A percentile compares a stretch with the other conserved stretches of the same genome.
phyloP scores from a whole-genome alignment of 164 flowering plant species.

The Cinnamomum chago region DNA sequence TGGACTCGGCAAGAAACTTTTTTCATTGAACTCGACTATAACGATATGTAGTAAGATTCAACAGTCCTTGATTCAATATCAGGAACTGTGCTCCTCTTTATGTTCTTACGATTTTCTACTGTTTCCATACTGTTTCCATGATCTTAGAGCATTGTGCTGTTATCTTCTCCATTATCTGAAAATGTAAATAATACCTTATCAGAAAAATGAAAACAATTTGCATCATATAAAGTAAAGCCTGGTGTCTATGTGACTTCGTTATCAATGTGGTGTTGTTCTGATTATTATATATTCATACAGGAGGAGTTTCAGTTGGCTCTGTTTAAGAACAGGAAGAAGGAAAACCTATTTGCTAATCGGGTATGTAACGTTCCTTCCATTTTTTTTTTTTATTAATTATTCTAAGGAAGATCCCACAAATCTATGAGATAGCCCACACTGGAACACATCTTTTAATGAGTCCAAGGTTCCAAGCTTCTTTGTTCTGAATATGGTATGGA shows the following conservation, averaged over 20 bases:
- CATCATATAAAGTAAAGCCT: not conserved
- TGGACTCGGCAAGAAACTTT: too few relatives aligned
- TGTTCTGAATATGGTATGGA: too few relatives aligned
- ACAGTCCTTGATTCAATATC: not conserved
- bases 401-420: not conserved
- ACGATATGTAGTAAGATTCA: not conserved
- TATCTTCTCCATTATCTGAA: not conserved
- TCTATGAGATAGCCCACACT: too few relatives aligned
- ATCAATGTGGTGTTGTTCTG: not conserved
- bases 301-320: slow-evolving; percentile 93
- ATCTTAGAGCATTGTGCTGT: not conserved
- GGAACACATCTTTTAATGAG: too few relatives aligned
- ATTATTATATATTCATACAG: slow-evolving; percentile 38
- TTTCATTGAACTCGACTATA: not conserved
- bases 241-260: not conserved
- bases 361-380: slow-evolving; percentile 30
- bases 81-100: not conserved
- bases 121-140: not conserved
- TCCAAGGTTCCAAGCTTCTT: too few relatives aligned
- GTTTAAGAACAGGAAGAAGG: slow-evolving; percentile 84
- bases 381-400: too few relatives aligned
- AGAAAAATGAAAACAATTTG: slow-evolving; percentile 2
- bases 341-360: slow-evolving; percentile 91
- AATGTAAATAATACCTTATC: not conserved
- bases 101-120: not conserved